Conservation (phyloP, 2,329 filamentous ascomycete species). For the Camillea tinctor region DNA sequence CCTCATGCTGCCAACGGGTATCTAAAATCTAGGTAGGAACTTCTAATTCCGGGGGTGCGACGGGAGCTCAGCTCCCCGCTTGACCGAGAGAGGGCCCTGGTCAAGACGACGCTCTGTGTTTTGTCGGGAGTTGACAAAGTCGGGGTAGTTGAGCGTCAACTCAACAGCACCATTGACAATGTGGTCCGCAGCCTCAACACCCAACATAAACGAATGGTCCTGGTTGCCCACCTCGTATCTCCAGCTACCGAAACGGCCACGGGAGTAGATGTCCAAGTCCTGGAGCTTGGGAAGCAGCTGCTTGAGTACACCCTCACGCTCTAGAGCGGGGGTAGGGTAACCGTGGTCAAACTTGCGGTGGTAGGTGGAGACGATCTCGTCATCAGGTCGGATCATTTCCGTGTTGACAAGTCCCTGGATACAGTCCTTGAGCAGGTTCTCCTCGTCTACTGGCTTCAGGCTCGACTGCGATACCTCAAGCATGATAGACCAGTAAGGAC, state of each 20-base stretch:
- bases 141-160: conserved; percentile 92
- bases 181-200: conserved; percentile 88
- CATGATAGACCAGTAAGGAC: conserved; percentile 99
- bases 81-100: conserved; percentile 38
- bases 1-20: neutral
- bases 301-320: conserved; percentile 92
- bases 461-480: conserved; percentile 93
- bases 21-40: neutral
- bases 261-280: conserved; percentile 87
- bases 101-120: conserved; percentile 66
- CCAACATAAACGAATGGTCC: conserved; percentile 97
- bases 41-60: conserved; percentile 24
- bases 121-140: conserved; percentile 82
- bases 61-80: conserved; percentile 36
- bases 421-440: conserved; percentile 81
- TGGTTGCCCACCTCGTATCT: conserved; percentile 94
- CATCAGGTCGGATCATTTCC: conserved; percentile 84
- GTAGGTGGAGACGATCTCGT: conserved; percentile 98
- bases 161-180: conserved; percentile 87
- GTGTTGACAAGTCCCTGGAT: conserved; percentile 98
- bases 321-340: conserved; percentile 91
- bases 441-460: conserved; percentile 89
- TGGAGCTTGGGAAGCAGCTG: conserved; percentile 91
- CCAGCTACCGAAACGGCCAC: conserved; percentile 97
- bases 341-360: conserved; percentile 97